phyloP scores from a whole-genome alignment of 2,329 filamentous ascomycete species.

The Fusarium duplospermum region DNA sequence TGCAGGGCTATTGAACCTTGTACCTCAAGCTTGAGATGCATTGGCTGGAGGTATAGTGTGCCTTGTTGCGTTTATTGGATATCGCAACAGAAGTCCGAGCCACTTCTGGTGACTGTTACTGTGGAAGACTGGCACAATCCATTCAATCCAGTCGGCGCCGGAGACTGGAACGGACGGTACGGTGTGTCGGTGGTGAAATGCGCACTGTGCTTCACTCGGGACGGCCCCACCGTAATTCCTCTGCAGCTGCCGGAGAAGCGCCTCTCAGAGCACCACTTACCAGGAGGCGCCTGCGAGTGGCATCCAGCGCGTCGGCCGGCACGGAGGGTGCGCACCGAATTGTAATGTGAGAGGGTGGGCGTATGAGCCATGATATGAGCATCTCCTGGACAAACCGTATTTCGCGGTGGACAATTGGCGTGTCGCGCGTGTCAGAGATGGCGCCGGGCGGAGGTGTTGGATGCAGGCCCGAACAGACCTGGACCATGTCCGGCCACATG shows the following conservation, averaged over 20 bases:
- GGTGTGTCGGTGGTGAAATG: conserved; percentile 2
- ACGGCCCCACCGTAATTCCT: conserved; percentile 32
- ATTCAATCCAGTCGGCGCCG: not conserved
- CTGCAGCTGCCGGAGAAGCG: conserved; percentile 31
- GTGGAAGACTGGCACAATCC: not conserved
- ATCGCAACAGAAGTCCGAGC: not conserved
- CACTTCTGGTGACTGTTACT: not conserved
- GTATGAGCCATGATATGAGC: not conserved
- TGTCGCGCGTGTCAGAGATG: conserved; percentile 16
- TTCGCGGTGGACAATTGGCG: conserved; percentile 15
- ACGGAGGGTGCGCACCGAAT: conserved; percentile 14
- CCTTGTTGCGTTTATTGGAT: not conserved
- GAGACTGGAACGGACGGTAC: conserved; percentile 10
- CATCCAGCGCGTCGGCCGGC: conserved; percentile 16
- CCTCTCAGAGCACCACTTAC: conserved; percentile 16
- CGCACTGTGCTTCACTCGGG: conserved; percentile 26
- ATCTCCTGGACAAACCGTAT: conserved; percentile 2
- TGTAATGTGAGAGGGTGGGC: conserved; percentile 15
- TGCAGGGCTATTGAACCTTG: not conserved
- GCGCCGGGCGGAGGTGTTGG: conserved; percentile 24
- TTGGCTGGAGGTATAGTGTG: not conserved
- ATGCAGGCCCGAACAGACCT: conserved; percentile 29
- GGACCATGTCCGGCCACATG: conserved; percentile 29
- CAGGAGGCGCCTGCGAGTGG: conserved; percentile 16
- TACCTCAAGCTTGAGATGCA: no score